Conservation (phyloP, 345 rosid species). For the Draba incana region DNA sequence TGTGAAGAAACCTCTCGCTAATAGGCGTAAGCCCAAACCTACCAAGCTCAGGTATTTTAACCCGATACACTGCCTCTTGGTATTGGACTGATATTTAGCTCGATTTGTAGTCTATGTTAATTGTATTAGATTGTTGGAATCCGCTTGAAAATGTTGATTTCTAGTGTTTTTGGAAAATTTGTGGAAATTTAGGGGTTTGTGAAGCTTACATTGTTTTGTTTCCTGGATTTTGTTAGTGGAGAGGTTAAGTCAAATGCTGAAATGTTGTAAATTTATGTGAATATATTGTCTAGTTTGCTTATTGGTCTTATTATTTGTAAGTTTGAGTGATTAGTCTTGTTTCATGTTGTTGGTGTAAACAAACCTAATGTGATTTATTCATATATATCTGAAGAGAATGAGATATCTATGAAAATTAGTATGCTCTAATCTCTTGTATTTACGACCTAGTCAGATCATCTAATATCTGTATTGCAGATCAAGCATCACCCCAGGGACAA, state of each 20-base stretch:
- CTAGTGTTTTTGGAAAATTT: not conserved
- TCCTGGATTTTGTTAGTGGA: not conserved
- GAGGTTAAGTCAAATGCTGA: not conserved
- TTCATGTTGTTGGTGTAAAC: not conserved
- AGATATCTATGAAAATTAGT: not conserved
- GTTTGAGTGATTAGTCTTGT: not conserved
- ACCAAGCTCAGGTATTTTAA: slow-evolving; percentile 56
- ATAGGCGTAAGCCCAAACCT: slow-evolving; percentile 67
- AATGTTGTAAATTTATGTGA: not conserved
- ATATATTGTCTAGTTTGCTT: not conserved
- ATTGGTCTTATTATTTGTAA: not conserved
- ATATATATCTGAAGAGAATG: not conserved
- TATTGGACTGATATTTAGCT: not conserved
- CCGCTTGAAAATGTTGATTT: not conserved
- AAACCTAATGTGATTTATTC: not conserved
- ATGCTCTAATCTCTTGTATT: not conserved
- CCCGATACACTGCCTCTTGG: not conserved
- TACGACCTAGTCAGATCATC: not conserved
- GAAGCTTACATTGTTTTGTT: not conserved
- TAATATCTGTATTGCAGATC: slow-evolving; percentile 44
- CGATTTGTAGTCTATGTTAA: not conserved
- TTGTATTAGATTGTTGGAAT: not conserved
- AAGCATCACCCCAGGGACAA: slow-evolving; percentile 72
- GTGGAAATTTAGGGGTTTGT: not conserved
- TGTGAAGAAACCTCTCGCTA: slow-evolving; percentile 68